Conservation (phyloP, 2,329 filamentous ascomycete genomes). For the Sporothrix pseudoabietina region DNA sequence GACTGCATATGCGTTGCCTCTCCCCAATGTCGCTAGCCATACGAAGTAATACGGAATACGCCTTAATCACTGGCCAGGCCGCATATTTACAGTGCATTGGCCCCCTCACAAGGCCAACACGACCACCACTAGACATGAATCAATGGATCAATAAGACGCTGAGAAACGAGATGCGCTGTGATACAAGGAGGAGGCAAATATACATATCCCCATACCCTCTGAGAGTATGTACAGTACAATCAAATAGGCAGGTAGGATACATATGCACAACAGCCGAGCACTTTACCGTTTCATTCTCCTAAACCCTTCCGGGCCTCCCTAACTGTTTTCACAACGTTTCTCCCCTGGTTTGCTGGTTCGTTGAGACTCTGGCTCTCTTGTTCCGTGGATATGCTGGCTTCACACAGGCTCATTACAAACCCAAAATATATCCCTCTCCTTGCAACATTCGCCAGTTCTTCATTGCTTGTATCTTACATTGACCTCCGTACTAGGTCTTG, state of each 20-base stretch:
- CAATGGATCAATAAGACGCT: slow-evolving; percentile 22
- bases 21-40: not conserved
- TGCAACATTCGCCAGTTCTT: not conserved
- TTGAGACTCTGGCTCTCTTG: not conserved
- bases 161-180: slow-evolving; percentile 21
- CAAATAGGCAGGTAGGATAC: not conserved
- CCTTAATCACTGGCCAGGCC: not conserved
- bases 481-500: not conserved
- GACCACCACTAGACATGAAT: not conserved
- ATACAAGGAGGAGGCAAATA: not conserved
- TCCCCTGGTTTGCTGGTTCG: not conserved
- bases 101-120: not conserved
- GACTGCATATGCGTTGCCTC: slow-evolving; percentile 13
- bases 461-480: not conserved
- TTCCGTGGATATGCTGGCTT: not conserved
- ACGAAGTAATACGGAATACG: too few species aligned
- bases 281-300: not conserved
- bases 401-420: not conserved
- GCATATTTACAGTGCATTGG: slow-evolving; percentile 1
- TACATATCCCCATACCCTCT: not conserved
- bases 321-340: slow-evolving; percentile 5
- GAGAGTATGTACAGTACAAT: too few species aligned
- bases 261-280: slow-evolving; percentile 13
- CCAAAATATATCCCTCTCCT: not conserved
- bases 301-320: not conserved